Percentiles rank a stretch among this genome's conserved stretches.
These are phyloP conservation scores for Ganoderma leucocontextum DNA, from an alignment of 1,284 basidiomycete genomes.

Conservation along the genomic window DNA sequence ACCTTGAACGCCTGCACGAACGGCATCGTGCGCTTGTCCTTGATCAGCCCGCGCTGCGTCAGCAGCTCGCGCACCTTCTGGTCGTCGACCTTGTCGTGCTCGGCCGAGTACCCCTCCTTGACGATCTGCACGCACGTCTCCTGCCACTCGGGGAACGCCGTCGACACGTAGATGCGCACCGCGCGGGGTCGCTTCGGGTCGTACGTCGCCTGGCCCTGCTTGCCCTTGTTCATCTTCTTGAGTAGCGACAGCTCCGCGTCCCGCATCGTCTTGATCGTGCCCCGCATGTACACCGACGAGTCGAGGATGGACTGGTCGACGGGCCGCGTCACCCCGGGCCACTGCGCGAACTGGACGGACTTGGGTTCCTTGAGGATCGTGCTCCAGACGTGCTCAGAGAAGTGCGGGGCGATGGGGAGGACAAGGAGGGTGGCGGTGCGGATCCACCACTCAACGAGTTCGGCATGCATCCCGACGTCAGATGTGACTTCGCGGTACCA, in stretches of 20 bases:
- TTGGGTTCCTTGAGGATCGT: slow-evolving; percentile 76
- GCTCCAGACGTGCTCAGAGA: slow-evolving; percentile 92
- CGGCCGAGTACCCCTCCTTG: slow-evolving; percentile 71
- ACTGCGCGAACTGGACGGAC: slow-evolving; percentile 86
- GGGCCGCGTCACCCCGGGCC: slow-evolving; percentile 70
- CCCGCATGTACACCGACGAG: slow-evolving; percentile 85
- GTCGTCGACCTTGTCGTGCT: slow-evolving; percentile 82
- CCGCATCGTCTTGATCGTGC: slow-evolving; percentile 88
- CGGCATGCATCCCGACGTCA: slow-evolving; percentile 90
- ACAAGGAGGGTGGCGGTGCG: slow-evolving; percentile 82
- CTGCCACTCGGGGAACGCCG: slow-evolving; percentile 95
- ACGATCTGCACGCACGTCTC: slow-evolving; percentile 82
- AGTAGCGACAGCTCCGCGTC: slow-evolving; percentile 85
- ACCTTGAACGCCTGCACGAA: slow-evolving; percentile 95
- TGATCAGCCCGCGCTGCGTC: slow-evolving; percentile 83
- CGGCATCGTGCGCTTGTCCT: slow-evolving; percentile 97
- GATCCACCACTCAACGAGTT: slow-evolving; percentile 86
- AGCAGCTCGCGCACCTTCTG: slow-evolving; percentile 79
- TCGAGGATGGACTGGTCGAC: slow-evolving; percentile 75
- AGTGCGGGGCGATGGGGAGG: slow-evolving; percentile 94
- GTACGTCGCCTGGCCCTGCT: slow-evolving; percentile 63
- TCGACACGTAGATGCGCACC: slow-evolving; percentile 91
- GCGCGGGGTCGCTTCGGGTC: slow-evolving; percentile 89
- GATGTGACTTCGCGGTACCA: slow-evolving; percentile 96
- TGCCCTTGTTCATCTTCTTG: slow-evolving; percentile 79